Base-by-base conservation (phyloP, 2,329 filamentous ascomycete genomes). In the Leptosphaerulina australis region DNA sequence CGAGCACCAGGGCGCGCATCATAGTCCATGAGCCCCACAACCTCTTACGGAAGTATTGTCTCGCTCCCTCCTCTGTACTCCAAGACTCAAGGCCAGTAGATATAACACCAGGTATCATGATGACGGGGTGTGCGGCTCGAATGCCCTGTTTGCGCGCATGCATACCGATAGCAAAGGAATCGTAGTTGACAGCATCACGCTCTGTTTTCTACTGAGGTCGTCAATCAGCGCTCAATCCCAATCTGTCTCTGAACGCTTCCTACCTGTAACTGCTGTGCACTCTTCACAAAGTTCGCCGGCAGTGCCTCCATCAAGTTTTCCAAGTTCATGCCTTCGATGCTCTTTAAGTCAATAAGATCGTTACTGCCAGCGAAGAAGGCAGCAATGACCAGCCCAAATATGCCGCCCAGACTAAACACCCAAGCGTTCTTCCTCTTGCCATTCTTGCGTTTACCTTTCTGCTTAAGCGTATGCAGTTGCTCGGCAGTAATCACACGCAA, bases 11-110 rank as follows among this genome's bases (percentile, higher is more conserved):
- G 0, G 94, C 93, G 39, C 88, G 84, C 91, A 99, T 97, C 94
- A 99, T 99, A 58, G 85, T 96, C 94, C 95, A 99, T 62, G 91
- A 96, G 4, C 94, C 94, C 94, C 94, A 99, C 39, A 99, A 77
- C 44, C 94, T 82, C 76, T 95, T 96, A 56, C 94, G 83, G 73
- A 99, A 99, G 74, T 97, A 99, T 51, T 88, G 88, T 26, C 91
- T 83, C 6, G 92, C 96, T 31, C 81, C 79, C 67, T 92, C 89
- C 40, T 88, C 86, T 0, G 94, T 97, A 3, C 93, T 91, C 94
- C 94, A 99, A 37, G 91, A 96, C 74, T 99, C 94, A 18, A 99
- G 82, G 1, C 94, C 94, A 0, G 94, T 97, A 0, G 94, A 97
- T 61, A 99, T 99, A 51, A 99, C 94, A 4, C 94, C 94, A 0